Evolutionary conservation across 2,329 filamentous ascomycete genomes (phyloP).

Genomic region (Cladosporium sp.): DNA sequence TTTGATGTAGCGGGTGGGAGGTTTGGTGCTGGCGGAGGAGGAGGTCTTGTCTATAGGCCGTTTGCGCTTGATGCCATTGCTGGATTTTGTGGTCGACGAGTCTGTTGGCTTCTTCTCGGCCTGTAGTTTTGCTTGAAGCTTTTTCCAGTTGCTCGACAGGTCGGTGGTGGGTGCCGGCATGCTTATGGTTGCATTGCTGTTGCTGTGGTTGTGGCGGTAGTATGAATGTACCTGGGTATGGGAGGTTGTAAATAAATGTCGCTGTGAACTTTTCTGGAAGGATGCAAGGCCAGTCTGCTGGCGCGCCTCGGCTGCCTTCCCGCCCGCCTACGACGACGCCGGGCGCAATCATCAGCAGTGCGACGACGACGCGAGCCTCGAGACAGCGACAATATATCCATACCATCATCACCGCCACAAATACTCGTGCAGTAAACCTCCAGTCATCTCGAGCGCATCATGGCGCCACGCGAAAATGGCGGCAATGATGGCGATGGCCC

Average conservation of each 20-base stretch:
- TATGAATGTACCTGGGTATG: background rate
- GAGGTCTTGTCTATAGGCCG: constrained; percentile 27
- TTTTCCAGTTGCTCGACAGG: constrained; percentile 71
- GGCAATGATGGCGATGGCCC: constrained; percentile 35
- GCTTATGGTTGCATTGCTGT: constrained; percentile 22
- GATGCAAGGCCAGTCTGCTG: background rate
- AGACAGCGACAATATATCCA: constrained; percentile 17
- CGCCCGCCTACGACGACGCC: constrained; percentile 9
- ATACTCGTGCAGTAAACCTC: background rate
- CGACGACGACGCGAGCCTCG: constrained; percentile 9
- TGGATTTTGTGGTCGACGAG: background rate
- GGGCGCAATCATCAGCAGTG: constrained; percentile 23
- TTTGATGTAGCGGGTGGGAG: constrained; percentile 24
- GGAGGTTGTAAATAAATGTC: background rate
- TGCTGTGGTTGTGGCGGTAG: background rate
- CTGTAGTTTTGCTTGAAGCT: constrained; percentile 63
- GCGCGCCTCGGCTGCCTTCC: constrained; percentile 1
- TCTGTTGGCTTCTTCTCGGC: constrained; percentile 40
- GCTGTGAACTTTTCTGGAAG: constrained; percentile 13
- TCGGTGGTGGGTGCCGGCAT: constrained; percentile 44
- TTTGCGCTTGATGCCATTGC: constrained; percentile 40
- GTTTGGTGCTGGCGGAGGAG: constrained; percentile 22
- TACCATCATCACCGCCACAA: constrained; percentile 12
- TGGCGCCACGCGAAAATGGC: constrained; percentile 54
- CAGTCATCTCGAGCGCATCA: constrained; percentile 33